A percentile compares a stretch with the other conserved stretches of the same genome.
phyloP scores from a whole-genome alignment of 2,329 filamentous ascomycete genomes.

The Dactylellina sp. region DNA sequence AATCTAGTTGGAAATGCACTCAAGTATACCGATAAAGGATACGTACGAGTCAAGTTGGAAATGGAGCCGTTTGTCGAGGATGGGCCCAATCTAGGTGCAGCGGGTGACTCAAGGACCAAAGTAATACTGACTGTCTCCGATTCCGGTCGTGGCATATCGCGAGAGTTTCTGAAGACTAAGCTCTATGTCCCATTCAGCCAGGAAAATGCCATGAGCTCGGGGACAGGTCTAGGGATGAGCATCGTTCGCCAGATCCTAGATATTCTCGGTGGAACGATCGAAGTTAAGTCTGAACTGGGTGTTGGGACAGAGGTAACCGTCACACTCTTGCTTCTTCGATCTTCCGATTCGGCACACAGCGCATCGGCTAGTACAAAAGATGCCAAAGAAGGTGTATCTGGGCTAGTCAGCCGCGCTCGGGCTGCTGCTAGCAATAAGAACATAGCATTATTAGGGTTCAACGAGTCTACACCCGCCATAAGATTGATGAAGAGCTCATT shows the following conservation, averaged over 20 bases:
- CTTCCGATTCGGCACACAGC: not conserved
- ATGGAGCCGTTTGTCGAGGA: slow-evolving; percentile 57
- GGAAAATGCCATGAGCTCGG: slow-evolving; percentile 72
- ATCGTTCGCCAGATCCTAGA: slow-evolving; percentile 74
- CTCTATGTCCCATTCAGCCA: slow-evolving; percentile 75
- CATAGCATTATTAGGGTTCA: slow-evolving; percentile 32
- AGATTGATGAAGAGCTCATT: slow-evolving; percentile 61
- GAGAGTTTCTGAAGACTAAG: slow-evolving; percentile 72
- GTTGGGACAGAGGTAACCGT: slow-evolving; percentile 71
- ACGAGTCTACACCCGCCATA: slow-evolving; percentile 22
- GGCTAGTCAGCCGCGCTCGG: slow-evolving; percentile 9
- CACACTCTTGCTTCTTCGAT: slow-evolving; percentile 64
- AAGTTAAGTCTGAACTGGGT: slow-evolving; percentile 69
- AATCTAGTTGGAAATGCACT: slow-evolving; percentile 73
- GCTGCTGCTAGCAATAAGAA: slow-evolving; percentile 31
- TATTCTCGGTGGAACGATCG: slow-evolving; percentile 71
- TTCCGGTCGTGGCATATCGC: slow-evolving; percentile 74
- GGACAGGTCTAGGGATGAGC: slow-evolving; percentile 74
- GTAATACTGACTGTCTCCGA: slow-evolving; percentile 70
- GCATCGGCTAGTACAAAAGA: not conserved
- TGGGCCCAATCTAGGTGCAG: not conserved
- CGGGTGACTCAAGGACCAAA: slow-evolving; percentile 50
- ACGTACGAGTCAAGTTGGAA: slow-evolving; percentile 66
- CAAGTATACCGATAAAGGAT: slow-evolving; percentile 71
- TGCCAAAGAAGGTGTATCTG: slow-evolving; percentile 23